Conservation (phyloP, 2,329 filamentous ascomycete species). For the Nothomitra cinnamomea region DNA sequence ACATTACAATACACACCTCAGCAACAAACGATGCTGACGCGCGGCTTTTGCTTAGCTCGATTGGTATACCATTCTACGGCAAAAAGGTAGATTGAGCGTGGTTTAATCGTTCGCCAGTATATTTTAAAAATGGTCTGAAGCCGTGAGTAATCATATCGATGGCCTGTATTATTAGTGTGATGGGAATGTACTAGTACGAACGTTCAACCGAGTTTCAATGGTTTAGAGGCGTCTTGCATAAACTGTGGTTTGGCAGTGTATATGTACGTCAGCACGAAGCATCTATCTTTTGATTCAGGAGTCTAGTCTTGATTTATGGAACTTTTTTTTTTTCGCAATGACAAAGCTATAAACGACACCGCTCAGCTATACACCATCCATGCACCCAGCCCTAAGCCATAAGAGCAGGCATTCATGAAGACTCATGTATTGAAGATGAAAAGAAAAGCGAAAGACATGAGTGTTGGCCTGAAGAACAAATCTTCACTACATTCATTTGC, state of each 20-base stretch:
- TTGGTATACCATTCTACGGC: slow-evolving; percentile 71
- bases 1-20: slow-evolving; percentile 70
- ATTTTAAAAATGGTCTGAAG: no score
- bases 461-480: no score
- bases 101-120: not conserved
- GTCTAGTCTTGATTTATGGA: no score
- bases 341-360: no score
- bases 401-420: no score
- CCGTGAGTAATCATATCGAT: not conserved
- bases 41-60: slow-evolving; percentile 51
- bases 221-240: not conserved
- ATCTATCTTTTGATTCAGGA: no score
- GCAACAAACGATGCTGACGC: slow-evolving; percentile 76
- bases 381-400: no score
- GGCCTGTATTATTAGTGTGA: not conserved
- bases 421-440: no score
- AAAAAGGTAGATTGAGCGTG: slow-evolving; percentile 38
- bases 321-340: no score
- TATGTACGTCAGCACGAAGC: not conserved
- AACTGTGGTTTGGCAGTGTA: not conserved
- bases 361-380: no score
- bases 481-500: no score
- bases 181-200: not conserved
- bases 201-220: not conserved
- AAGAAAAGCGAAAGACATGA: no score